Evolutionary conservation across 257 asterid species (phyloP).

Genomic region (Fraxinus quadrangulata): DNA sequence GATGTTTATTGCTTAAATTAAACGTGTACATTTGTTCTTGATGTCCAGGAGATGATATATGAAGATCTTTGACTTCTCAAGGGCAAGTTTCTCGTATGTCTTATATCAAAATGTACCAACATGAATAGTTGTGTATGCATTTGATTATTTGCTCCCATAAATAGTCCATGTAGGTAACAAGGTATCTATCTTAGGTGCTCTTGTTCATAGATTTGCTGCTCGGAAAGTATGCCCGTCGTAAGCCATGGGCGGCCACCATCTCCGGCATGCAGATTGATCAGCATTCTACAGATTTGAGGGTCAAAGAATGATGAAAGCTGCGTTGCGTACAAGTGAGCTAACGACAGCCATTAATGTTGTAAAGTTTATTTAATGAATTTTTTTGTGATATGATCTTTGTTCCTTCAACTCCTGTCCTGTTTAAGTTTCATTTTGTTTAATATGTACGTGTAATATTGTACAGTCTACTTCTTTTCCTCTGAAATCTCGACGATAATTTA

Average conservation of each 20-base stretch:
- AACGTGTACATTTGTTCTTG: conserved; percentile 11
- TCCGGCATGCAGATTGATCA: not conserved
- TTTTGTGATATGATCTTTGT: not conserved
- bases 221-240: not conserved
- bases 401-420: not conserved
- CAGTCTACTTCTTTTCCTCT: not conserved
- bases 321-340: not conserved
- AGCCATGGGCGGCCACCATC: not conserved
- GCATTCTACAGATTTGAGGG: not conserved
- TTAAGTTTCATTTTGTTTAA: not conserved
- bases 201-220: not conserved
- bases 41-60: conserved; percentile 66
- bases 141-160: conserved; percentile 25
- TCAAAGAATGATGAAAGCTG: not conserved
- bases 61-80: conserved; percentile 42
- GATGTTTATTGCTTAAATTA: not conserved
- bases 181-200: not conserved
- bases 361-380: not conserved
- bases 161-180: conserved; percentile 6
- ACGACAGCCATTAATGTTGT: not conserved
- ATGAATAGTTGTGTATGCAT: conserved; percentile 4
- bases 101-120: conserved; percentile 15
- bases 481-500: not conserved
- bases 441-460: not conserved
- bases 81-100: conserved; percentile 4